These are phyloP conservation scores for Calocybe cyanea DNA, from an alignment of 768 basidiomycete genomes.

Conservation along the genomic window DNA sequence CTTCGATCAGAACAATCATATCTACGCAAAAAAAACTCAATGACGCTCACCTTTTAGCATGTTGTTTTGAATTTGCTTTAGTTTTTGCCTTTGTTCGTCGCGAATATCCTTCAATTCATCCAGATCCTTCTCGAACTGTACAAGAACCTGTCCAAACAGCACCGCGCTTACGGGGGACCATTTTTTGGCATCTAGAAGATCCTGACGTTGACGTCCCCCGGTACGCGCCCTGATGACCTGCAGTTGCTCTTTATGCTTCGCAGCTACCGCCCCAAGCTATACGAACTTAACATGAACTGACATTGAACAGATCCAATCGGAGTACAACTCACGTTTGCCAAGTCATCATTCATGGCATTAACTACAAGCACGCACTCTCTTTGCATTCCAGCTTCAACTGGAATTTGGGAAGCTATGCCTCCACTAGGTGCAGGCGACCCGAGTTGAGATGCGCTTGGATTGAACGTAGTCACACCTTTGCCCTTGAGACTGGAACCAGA, in stretches of 20 bases:
- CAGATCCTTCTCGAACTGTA: slow-evolving; percentile 50
- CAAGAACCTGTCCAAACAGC: slow-evolving; percentile 47
- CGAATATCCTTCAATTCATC: slow-evolving; percentile 41
- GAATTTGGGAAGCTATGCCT: slow-evolving; percentile 15
- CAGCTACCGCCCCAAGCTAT: slow-evolving; percentile 44
- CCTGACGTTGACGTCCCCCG: slow-evolving; percentile 36
- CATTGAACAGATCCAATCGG: slow-evolving; percentile 1
- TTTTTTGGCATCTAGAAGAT: slow-evolving; percentile 42
- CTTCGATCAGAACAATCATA: not conserved
- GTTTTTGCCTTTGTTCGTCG: slow-evolving; percentile 31
- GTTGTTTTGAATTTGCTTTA: slow-evolving; percentile 59
- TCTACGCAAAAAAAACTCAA: not conserved
- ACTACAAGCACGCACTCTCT: slow-evolving; percentile 56
- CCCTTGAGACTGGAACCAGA: slow-evolving; percentile 1
- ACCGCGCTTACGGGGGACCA: slow-evolving; percentile 53
- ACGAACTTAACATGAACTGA: slow-evolving; percentile 1
- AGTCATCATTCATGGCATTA: slow-evolving; percentile 41
- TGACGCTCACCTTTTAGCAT: slow-evolving; percentile 58
- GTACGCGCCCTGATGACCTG: slow-evolving; percentile 35
- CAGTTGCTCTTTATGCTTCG: slow-evolving; percentile 28
- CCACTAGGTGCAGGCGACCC: not conserved
- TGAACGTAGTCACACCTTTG: not conserved
- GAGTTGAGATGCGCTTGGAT: not conserved
- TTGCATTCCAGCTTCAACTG: slow-evolving; percentile 63
- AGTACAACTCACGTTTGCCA: slow-evolving; percentile 51